Conservation (phyloP, 2,329 filamentous ascomycete species). For the Aspergillus luchuensis region DNA sequence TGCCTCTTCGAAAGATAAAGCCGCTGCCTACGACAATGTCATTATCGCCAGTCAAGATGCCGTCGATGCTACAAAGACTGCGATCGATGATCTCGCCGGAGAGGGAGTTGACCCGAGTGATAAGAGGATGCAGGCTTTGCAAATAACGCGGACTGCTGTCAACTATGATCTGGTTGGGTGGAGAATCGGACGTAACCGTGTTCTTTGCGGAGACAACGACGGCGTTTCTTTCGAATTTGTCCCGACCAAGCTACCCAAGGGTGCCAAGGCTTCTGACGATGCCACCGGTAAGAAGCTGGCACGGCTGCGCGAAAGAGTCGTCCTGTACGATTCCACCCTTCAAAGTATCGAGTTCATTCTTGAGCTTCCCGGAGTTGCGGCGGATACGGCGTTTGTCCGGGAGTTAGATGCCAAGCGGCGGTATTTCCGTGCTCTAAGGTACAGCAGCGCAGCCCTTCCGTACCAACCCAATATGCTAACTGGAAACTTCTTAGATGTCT, state of each 20-base stretch:
- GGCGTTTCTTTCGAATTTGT: constrained; percentile 62
- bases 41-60: constrained; percentile 90
- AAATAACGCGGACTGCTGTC: constrained; percentile 88
- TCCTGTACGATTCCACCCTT: constrained; percentile 86
- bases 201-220: constrained; percentile 80
- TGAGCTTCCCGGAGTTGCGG: constrained; percentile 85
- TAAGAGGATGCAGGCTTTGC: constrained; percentile 83
- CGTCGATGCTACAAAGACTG: constrained; percentile 87
- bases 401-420: constrained; percentile 76
- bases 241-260: constrained; percentile 53
- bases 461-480: constrained; percentile 5
- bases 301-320: constrained; percentile 80
- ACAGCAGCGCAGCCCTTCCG: constrained; percentile 36
- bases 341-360: constrained; percentile 89
- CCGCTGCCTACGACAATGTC: constrained; percentile 86
- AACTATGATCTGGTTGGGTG: constrained; percentile 94
- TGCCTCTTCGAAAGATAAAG: constrained; percentile 61
- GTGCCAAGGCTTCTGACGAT: constrained; percentile 59
- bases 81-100: constrained; percentile 82
- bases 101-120: constrained; percentile 86
- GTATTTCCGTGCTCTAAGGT: constrained; percentile 91
- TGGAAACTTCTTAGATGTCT: constrained; percentile 60
- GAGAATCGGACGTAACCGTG: constrained; percentile 89
- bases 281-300: constrained; percentile 74
- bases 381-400: constrained; percentile 72